These are phyloP conservation scores for Chlorella variabilis DNA, from an alignment of 163 green algal genomes.

Conservation along the genomic window DNA sequence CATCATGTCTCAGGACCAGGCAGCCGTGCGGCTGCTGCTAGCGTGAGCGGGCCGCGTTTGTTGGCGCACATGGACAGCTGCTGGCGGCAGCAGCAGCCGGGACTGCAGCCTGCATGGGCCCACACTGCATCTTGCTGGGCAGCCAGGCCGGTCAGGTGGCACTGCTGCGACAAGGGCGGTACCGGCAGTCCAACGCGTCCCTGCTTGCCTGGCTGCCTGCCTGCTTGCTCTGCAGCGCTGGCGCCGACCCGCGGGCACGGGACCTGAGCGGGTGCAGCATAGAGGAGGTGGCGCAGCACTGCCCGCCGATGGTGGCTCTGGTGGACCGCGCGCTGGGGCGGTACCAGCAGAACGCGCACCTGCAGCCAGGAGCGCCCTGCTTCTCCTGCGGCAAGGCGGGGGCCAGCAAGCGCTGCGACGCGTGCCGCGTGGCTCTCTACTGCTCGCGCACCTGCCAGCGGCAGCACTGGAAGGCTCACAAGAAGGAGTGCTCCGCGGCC, in stretches of 20 bases:
- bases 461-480: constrained; percentile 23
- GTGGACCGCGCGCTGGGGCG: background rate
- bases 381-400: constrained; percentile 21
- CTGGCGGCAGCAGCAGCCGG: no score
- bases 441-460: constrained; percentile 17
- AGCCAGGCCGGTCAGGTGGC: no score
- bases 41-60: constrained; percentile 13
- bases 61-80: no score
- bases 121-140: no score
- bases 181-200: no score
- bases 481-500: background rate
- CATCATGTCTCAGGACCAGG: constrained; percentile 9
- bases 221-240: background rate
- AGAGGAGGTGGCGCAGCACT: background rate
- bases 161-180: no score
- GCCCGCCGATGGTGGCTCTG: constrained; percentile 9
- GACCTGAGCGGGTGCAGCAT: background rate
- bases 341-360: constrained; percentile 19
- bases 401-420: constrained; percentile 3
- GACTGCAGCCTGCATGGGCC: background rate
- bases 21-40: constrained; percentile 2
- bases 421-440: constrained; percentile 11
- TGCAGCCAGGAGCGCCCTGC: background rate
- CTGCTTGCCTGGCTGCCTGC: no score
- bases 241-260: background rate